Evolutionary conservation across 495 filamentous ascomycete species (phyloP), one percentile per base, ranked within the genome.

Genomic region (Neurospora tetraspora): DNA sequence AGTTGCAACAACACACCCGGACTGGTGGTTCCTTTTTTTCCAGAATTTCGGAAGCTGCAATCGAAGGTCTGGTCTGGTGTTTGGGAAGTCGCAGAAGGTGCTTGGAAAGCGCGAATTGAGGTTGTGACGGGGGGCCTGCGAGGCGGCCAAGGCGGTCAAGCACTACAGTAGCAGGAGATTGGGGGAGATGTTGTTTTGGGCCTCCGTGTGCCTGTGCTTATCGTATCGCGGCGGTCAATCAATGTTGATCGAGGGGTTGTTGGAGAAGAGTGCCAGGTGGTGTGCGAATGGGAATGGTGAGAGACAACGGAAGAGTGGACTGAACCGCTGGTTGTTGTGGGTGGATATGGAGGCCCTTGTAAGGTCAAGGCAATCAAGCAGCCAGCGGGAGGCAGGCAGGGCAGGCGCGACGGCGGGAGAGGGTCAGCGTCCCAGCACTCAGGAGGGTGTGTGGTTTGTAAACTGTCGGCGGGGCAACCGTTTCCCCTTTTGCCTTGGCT

Each of bases 401-500:
- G 53, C 27, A 61, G 53, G 53, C 7, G 9, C n/a, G 4, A n/a
- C 45, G 20, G 10, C 47, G 23, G 47, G 11, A 59, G 23, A 27
- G 23, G 47, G 47, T 59, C 47, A 61, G 47, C 47, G 11, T 59
- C 47, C 47, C 27, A 18, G 27, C 3, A 61, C 23, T 61, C 53
- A 61, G 53, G 53, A 61, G 53, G 53, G 47, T 2, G 47, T 65
- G 72, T 70, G 39, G 69, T 34, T 75, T 75, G 79, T 81, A 80
- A 80, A 81, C 79, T 71, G 79, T 81, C 74, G 78, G 43, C 79
- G 16, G 74, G 78, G 78, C 79, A 81, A 81, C 79, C 40, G 68
- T 71, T 76, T 76, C 74, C 74, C 37, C 69, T 72, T 74, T 74
- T 42, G 36, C 39, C 31, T 43, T 72, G 73, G 23, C 45, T 27